Evolutionary conservation across 2,329 filamentous ascomycete genomes (phyloP), one percentile per base, ranked within the genome.

Genomic region (Pseudocercospora crystallina): DNA sequence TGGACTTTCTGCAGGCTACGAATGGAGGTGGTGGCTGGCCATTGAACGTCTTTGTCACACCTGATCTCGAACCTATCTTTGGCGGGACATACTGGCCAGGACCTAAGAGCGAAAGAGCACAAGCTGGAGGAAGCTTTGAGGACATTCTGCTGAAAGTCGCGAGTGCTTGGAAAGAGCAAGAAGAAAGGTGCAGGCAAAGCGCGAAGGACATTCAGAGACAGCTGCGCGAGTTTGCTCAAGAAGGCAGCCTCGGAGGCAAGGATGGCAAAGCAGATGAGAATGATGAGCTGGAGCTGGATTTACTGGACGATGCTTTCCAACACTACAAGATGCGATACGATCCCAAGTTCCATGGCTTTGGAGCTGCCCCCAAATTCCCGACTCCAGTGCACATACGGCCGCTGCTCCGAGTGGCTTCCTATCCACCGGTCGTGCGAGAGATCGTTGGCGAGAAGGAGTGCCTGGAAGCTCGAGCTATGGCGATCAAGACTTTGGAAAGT

Each of bases 1-100:
- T 96, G 90, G 96, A 96, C 74, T 99, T 96, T 70, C 86, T 96
- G 35, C 90, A 96, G 69, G 92, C 92, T 1, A 92, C 94, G 9
- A 95, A 87, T 51, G 90, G 88, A 14, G 86, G 83, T 1, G 92
- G 90, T 8, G 94, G 94, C 34, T 97, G 94, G 91, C 94, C 94
- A 1, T 74, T 97, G 54, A 97, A 96, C 65, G 85, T 96, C n/a
- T 97, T 99, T 68, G 80, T 97, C 29, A 99, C 94, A 0, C 90
- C 94, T 0, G 86, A 95, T 60, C 80, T 97, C 20, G 86, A 96
- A 65, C 94, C 94, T 0, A 87, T 99, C 8, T 97, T 96, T 71
- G 94, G 94, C 33, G 92, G 92, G 17, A 96, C 92, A 8, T 97
- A 96, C 71, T 97, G 90, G 88, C 90, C 91, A 3, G 89, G 88